phyloP scores from a whole-genome alignment of 441 rosid species.

The Mallotus repandus region DNA sequence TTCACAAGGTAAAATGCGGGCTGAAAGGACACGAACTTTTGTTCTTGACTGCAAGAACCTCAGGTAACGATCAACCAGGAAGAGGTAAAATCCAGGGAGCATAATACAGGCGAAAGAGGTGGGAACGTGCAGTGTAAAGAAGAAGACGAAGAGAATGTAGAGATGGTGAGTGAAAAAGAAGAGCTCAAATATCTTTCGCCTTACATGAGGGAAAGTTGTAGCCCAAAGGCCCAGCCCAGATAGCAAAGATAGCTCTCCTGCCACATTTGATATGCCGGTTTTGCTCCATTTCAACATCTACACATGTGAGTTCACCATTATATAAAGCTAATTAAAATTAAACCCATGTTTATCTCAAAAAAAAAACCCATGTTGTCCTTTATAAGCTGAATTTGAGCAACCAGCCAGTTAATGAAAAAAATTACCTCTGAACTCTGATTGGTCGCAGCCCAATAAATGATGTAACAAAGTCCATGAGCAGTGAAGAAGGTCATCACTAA shows the following conservation, averaged over 20 bases:
- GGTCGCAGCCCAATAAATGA: constrained; percentile 41
- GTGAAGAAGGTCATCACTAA: constrained; percentile 39
- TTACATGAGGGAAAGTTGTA: constrained; percentile 34
- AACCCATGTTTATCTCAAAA: too few relatives aligned
- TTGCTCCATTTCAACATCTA: constrained; percentile 46
- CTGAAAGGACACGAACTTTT: constrained; percentile 39
- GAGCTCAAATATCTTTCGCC: constrained; percentile 56
- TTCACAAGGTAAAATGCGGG: constrained; percentile 48
- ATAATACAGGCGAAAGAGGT: constrained; percentile 40
- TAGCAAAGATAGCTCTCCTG: constrained; percentile 47
- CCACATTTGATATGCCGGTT: constrained; percentile 37
- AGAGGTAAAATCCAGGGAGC: constrained; percentile 68
- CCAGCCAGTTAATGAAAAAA: background rate
- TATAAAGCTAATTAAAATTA: too few relatives aligned
- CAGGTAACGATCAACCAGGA: constrained; percentile 49
- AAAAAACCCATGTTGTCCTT: too few relatives aligned
- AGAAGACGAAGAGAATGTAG: constrained; percentile 44
- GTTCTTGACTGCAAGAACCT: constrained; percentile 54
- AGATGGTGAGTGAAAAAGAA: constrained; percentile 62
- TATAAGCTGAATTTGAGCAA: too few relatives aligned
- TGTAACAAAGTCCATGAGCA: constrained; percentile 47
- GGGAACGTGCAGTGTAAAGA: constrained; percentile 53
- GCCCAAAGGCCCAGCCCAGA: constrained; percentile 50
- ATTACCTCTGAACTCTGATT: constrained; percentile 41
- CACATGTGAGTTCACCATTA: background rate